Conservation (phyloP, 805 yeast genomes). For the Ogataea saltuana region DNA sequence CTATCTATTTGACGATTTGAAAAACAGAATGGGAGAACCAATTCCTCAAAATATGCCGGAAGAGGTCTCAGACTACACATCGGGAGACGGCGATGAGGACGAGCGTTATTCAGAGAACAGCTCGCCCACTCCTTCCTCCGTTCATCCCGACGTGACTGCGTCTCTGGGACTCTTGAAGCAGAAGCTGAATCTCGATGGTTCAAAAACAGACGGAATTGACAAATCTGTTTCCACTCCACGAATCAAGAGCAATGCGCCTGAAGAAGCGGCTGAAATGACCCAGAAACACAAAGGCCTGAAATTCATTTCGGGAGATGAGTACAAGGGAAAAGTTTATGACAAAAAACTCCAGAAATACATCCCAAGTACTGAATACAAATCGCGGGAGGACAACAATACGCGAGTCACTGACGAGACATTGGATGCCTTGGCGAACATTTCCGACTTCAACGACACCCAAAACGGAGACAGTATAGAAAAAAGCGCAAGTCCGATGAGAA, state of each 20-base stretch:
- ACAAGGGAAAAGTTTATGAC: constrained; percentile 34
- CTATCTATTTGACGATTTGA: constrained; percentile 28
- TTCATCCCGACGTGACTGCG: constrained; percentile 22
- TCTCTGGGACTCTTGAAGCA: constrained; percentile 22
- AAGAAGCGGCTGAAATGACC: not conserved
- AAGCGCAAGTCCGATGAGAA: no score
- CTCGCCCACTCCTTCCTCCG: constrained; percentile 18
- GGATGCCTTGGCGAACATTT: constrained; percentile 25
- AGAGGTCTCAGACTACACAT: constrained; percentile 19
- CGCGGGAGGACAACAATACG: not conserved
- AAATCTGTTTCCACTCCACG: constrained; percentile 24
- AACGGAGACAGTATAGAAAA: constrained; percentile 1
- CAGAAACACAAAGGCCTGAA: constrained; percentile 28
- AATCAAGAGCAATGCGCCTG: constrained; percentile 6
- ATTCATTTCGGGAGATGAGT: constrained; percentile 35
- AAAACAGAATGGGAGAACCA: constrained; percentile 20
- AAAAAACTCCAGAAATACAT: constrained; percentile 29
- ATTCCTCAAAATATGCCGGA: constrained; percentile 9
- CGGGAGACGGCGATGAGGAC: constrained; percentile 9
- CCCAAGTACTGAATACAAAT: constrained; percentile 21
- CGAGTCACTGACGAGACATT: constrained; percentile 12
- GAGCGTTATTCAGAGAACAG: constrained; percentile 5
- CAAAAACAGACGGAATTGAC: constrained; percentile 11
- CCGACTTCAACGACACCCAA: constrained; percentile 20
- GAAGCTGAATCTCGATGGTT: constrained; percentile 18